Conservation (phyloP, 768 basidiomycete species). For the Boletus subcaerulescens region DNA sequence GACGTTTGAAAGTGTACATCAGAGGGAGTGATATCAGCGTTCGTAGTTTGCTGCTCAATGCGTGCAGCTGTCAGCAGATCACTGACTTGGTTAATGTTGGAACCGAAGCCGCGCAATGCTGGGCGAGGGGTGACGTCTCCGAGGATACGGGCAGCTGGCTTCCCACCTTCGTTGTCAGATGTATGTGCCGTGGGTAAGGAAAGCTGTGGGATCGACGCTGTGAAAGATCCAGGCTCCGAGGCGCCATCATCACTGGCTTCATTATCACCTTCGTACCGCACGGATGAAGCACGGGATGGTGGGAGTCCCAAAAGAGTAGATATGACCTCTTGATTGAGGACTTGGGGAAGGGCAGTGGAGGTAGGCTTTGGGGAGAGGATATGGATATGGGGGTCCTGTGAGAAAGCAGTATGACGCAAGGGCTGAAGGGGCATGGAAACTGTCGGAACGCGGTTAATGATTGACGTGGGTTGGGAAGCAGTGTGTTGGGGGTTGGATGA, state of each 20-base stretch:
- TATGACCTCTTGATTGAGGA: slow-evolving; percentile 70
- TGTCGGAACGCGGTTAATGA: slow-evolving; percentile 3
- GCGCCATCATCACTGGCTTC: slow-evolving; percentile 39
- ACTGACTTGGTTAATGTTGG: slow-evolving; percentile 30
- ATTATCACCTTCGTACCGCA: slow-evolving; percentile 58
- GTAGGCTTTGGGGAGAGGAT: slow-evolving; percentile 60
- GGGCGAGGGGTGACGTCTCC: slow-evolving; percentile 65
- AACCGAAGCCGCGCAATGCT: slow-evolving; percentile 36
- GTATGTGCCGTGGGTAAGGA: slow-evolving; percentile 17
- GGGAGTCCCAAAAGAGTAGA: slow-evolving; percentile 58
- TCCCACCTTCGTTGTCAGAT: slow-evolving; percentile 18
- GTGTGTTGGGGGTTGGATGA: slow-evolving; percentile 11
- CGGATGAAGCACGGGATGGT: slow-evolving; percentile 36
- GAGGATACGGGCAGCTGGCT: slow-evolving; percentile 21
- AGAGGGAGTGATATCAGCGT: slow-evolving; percentile 4
- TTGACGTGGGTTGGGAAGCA: slow-evolving; percentile 10
- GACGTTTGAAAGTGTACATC: slow-evolving; percentile 3
- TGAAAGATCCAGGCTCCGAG: slow-evolving; percentile 38
- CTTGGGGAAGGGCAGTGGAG: slow-evolving; percentile 52
- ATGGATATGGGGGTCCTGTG: slow-evolving; percentile 38
- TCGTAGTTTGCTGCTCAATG: slow-evolving; percentile 16
- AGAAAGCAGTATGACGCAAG: slow-evolving; percentile 19
- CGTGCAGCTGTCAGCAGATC: slow-evolving; percentile 27
- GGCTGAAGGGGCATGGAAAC: slow-evolving; percentile 9
- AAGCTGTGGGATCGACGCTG: slow-evolving; percentile 39